Evolutionary conservation across 768 basidiomycete species (phyloP), one percentile per base, ranked within the genome.

Genomic region (Tylopilus subfusipes): DNA sequence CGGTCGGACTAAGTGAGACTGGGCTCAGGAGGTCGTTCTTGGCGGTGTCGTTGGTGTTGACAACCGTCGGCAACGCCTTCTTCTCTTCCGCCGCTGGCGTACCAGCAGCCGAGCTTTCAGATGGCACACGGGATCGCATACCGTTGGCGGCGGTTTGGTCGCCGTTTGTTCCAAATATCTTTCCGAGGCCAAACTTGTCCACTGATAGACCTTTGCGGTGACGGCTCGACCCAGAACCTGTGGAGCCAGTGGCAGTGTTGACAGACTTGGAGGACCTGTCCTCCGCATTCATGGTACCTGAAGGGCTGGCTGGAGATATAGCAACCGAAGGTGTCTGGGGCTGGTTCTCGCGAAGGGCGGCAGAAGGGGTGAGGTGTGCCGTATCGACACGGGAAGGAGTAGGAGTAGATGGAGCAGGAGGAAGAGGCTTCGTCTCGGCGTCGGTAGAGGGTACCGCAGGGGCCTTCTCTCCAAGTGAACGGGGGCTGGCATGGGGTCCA

Each of bases 111-210:
- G 73, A 73, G 22, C 73, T 73, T 48, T 76, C 74, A 9, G 79
- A 79, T 1, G 78, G 75, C 24, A 73, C 68, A 52, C 80, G 74
- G 18, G 76, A 74, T 29, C 73, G 63, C 16, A 60, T 65, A 6
- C 69, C 70, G 39, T 72, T 73, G 27, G 64, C 62, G 22, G 63
- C 52, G 10, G 63, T 31, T n/a, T 70, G 65, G n/a, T 75, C 72
- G 8, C 70, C 53, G 44, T 69, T 71, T 18, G 76, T 66, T 30
- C 80, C 80, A 51, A 92, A 86, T 51, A 93, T 80, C 73, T 88
- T 91, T 49, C 83, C 82, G 3, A 93, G 76, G 11, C 85, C 87
- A 60, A 92, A 82, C 68, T 86, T 87, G 75, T 92, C 90, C 59
- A 91, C 72, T 4, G 89, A 90, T 55, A 88, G 73, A 10, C 87